phyloP scores from a whole-genome alignment of 2,329 filamentous ascomycete species.

The Juglanconis sp. region DNA sequence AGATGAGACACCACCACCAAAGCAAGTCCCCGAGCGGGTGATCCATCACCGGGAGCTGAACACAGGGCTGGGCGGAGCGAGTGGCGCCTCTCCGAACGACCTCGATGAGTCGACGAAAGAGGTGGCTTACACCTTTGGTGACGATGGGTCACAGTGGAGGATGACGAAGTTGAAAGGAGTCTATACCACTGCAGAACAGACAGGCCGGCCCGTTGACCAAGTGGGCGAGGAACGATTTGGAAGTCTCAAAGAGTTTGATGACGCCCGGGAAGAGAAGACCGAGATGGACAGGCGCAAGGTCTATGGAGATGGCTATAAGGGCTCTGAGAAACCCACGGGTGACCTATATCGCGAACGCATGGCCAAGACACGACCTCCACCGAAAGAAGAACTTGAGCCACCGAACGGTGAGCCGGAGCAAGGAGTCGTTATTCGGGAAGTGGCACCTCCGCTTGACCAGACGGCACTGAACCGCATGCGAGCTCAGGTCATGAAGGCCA shows the following conservation, averaged over 20 bases:
- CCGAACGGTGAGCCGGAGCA: constrained; percentile 42
- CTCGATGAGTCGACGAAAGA: constrained; percentile 56
- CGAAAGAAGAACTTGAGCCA: constrained; percentile 30
- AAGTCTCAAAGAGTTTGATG: constrained; percentile 79
- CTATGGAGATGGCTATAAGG: constrained; percentile 81
- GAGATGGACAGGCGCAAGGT: constrained; percentile 79
- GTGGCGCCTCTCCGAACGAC: constrained; percentile 43
- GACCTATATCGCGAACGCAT: constrained; percentile 80
- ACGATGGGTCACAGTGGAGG: constrained; percentile 86
- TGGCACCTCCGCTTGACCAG: constrained; percentile 61
- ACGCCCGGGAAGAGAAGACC: constrained; percentile 87
- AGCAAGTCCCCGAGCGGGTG: constrained; percentile 62
- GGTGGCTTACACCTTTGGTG: constrained; percentile 82
- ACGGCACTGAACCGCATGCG: constrained; percentile 84
- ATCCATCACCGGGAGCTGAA: constrained; percentile 84
- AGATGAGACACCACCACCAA: constrained; percentile 48
- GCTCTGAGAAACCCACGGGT: constrained; percentile 82
- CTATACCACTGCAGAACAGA: constrained; percentile 75
- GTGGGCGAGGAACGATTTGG: constrained; percentile 81
- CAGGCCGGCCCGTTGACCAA: constrained; percentile 70
- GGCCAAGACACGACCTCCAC: constrained; percentile 46
- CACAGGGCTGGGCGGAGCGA: constrained; percentile 42
- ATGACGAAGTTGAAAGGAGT: constrained; percentile 92
- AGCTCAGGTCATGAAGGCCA: constrained; percentile 94
- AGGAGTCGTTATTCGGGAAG: constrained; percentile 55